A percentile compares a stretch with the other conserved stretches of the same genome.
Conservation (phyloP, 805 yeast genomes). For the Wickerhamomyces kurtzmanii region DNA sequence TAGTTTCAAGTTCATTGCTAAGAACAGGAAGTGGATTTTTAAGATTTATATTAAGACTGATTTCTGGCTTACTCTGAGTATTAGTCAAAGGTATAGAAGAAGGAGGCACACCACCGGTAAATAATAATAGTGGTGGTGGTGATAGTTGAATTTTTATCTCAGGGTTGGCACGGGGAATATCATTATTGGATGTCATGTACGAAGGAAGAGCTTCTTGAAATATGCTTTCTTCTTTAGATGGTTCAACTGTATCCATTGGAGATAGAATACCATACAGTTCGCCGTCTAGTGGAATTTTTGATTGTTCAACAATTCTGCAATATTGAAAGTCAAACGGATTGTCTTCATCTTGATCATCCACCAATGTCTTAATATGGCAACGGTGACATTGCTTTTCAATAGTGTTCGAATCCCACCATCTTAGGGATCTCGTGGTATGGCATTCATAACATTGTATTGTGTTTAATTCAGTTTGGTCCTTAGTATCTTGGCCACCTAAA, state of each 20-base stretch:
- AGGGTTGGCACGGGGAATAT: no score
- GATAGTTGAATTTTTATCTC: no score
- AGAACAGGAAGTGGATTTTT: neutral
- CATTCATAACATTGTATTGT: slow-evolving; percentile 2
- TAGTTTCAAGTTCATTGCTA: neutral
- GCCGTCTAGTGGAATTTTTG: neutral
- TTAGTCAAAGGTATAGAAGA: neutral
- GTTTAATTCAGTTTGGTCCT: neutral
- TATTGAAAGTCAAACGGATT: neutral
- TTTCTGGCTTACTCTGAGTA: neutral
- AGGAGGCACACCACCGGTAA: no score
- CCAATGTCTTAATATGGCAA: no score
- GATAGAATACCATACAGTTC: no score
- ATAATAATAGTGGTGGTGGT: no score
- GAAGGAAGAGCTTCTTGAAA: neutral
- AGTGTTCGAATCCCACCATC: slow-evolving; percentile 9
- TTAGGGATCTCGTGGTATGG: slow-evolving; percentile 5
- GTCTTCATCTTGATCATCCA: neutral
- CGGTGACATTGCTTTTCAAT: no score
- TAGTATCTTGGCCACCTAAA: neutral
- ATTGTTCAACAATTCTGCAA: neutral
- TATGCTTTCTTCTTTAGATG: neutral
- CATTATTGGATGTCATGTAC: neutral
- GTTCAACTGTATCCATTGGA: no score
- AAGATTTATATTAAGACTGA: neutral